phyloP scores from a whole-genome alignment of 495 filamentous ascomycete species.

The Darksidea phi region DNA sequence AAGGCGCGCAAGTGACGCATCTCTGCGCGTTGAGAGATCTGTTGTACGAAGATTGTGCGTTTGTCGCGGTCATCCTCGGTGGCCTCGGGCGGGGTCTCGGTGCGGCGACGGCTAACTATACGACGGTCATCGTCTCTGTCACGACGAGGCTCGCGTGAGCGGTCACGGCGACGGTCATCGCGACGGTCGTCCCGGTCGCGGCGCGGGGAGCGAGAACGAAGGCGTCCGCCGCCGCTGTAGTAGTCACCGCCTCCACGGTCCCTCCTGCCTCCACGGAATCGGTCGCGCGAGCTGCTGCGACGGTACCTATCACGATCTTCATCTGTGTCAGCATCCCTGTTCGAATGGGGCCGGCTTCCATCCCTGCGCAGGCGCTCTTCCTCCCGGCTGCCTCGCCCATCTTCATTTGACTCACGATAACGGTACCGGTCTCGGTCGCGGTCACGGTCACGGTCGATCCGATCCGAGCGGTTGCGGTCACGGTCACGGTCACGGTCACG shows the following conservation, averaged over 20 bases:
- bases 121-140: constrained; percentile 18
- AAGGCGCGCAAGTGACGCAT: constrained; percentile 92
- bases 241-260: constrained; percentile 38
- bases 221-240: constrained; percentile 62
- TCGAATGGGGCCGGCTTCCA: constrained; percentile 9
- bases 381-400: constrained; percentile 77
- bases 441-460: constrained; percentile 54
- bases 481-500: neutral
- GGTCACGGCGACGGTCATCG: constrained; percentile 49
- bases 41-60: constrained; percentile 96
- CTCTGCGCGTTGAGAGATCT: constrained; percentile 86
- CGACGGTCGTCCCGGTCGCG: constrained; percentile 51
- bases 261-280: no score
- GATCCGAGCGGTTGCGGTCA: constrained; percentile 55
- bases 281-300: constrained; percentile 40
- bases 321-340: constrained; percentile 29
- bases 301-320: constrained; percentile 65
- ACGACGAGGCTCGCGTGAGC: constrained; percentile 45
- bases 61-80: constrained; percentile 96
- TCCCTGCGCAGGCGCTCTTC: constrained; percentile 55
- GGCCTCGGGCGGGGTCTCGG: constrained; percentile 53
- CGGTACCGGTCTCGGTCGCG: constrained; percentile 40
- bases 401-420: constrained; percentile 56
- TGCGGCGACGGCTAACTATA: constrained; percentile 19
- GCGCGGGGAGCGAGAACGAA: constrained; percentile 74